Evolutionary conservation across 139 green algal species (phyloP).

Genomic region (Trebouxia sp.): DNA sequence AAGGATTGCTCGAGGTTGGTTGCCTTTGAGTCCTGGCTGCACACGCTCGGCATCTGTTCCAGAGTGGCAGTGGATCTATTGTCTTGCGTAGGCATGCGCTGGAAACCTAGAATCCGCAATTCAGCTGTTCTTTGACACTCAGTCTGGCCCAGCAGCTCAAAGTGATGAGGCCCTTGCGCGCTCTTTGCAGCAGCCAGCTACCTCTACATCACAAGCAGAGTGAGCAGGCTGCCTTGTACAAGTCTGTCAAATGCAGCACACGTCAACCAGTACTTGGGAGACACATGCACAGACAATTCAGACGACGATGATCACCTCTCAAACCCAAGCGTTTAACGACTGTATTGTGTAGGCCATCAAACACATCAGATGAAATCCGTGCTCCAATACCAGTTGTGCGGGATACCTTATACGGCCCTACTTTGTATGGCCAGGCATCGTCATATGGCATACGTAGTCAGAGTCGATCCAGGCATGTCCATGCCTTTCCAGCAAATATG

Average conservation of each 20-base stretch:
- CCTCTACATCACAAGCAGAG: not conserved
- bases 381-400: not conserved
- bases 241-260: not conserved
- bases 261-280: no score
- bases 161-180: not conserved
- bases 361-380: not conserved
- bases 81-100: slow-evolving; percentile 3
- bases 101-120: not conserved
- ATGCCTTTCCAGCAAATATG: no score
- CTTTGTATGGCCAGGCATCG: no score
- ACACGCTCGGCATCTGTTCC: no score
- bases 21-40: not conserved
- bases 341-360: not conserved
- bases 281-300: no score
- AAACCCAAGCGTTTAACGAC: no score
- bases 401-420: slow-evolving; percentile 12
- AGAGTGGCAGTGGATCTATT: no score
- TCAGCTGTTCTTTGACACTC: slow-evolving; percentile 1
- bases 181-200: not conserved
- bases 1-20: not conserved
- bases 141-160: not conserved
- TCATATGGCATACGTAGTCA: no score
- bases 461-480: no score
- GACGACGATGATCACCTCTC: no score
- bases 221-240: not conserved